Base-by-base conservation (phyloP, 1,139 yeast species). In the Nadsonia starkeyi-henricii region DNA sequence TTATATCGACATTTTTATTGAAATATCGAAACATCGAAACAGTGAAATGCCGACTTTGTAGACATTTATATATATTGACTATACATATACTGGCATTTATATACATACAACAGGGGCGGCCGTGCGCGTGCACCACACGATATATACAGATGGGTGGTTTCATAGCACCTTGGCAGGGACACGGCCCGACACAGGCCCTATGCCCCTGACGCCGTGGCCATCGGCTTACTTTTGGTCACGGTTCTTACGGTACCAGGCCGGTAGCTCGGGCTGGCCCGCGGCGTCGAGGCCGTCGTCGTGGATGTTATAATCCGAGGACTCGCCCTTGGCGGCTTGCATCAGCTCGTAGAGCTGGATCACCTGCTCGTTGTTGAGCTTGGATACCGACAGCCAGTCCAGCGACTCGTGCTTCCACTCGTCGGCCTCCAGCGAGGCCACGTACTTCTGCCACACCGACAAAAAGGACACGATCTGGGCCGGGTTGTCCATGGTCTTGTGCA, bases 391-490 rank as follows among this genome's bases (percentile, higher is more conserved):
- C 55, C 76, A 69, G 41, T 81, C 79, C 59, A 91, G 67, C 44
- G 78, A 77, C 8, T 82, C 85, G 47, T 73, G 75, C 61, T 74
- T 68, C 97, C 97, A 91, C 43, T 73, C 70, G 2, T 85, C 93
- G 17, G 85, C 84, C 45, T 80, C 79, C 39, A 91, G 74, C 61
- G 73, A 70, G 49, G 77, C 76, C 51, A 85, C 73, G 59, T 91
- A 91, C 57, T 85, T 61, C 56, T 91, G 98, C 98, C 98, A 91
- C 55, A 86, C 82, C 1, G 95, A 78, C 54, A 91, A 72, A 59
- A 91, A 91, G 13, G 96, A 97, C 9, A 93, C 89, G 37, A 91
- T 86, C 61, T 89, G 95, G 41, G 88, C 71, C 1, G 98, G 97
- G 62, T 91, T 88, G 57, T 88, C 96, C 15, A 81, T 74, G 46